Base-by-base conservation (phyloP, 768 basidiomycete genomes). In the Naematelia aurantialba region DNA sequence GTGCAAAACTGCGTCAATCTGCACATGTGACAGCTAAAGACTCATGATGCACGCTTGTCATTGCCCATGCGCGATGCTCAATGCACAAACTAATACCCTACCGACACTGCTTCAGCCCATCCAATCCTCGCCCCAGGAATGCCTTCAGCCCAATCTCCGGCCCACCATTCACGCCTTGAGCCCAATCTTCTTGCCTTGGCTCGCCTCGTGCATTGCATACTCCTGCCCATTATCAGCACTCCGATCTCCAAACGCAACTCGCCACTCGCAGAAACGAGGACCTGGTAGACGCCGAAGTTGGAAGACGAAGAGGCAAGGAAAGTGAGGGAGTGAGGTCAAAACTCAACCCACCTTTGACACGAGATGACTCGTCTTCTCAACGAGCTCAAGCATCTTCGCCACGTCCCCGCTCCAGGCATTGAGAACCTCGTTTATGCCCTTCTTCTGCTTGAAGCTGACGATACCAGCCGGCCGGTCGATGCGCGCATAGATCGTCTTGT, bases 361-460 rank as follows among this genome's bases (percentile, higher is more conserved):
- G 65, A 81, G 56, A 73, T 81, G 80, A 66, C 93, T 96, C n/a
- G 91, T 91, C 84, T 97, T 97, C 80, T 99, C 96, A 13, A 92
- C 89, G 44, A 96, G 78, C 17, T 88, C 84, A 60, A 99, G 81
- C 70, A 99, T 79, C 79, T 88, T 91, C 70, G 87, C 89, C 84
- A 99, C 91, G 72, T 98, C 93, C 21, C 86, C 89, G 78, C 91
- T 93, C 94, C 96, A 99, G 62, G 91, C 90, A 73, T 98, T 98
- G 87, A 99, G 87, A 4, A 91, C 87, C 69, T 96, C 91, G 73
- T 97, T 93, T 1, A 89, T 84, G 55, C 82, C 86, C 65, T 85
- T 85, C 78, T 87, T 88, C 67, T 82, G 84, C 67, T 85, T 84
- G 82, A 99, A 99, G 72, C 81, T 87, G 56, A 99, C 85, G 55